These are phyloP conservation scores for Cystobasidiopsis lactophilus DNA, from an alignment of 768 basidiomycete genomes.

Conservation along the genomic window DNA sequence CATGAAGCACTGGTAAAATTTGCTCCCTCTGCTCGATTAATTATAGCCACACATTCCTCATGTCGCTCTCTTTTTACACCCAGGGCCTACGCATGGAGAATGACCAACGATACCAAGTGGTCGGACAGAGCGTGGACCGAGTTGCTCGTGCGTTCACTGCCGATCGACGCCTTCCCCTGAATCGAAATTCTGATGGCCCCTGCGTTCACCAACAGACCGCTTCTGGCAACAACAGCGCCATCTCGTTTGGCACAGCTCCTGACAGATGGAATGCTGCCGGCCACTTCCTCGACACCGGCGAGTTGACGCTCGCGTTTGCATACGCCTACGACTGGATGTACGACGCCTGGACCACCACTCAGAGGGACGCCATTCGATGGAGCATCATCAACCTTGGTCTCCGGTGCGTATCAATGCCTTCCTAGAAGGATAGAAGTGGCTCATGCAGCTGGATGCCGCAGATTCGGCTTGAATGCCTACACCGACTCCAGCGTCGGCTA, in stretches of 20 bases:
- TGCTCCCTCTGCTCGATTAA: no score
- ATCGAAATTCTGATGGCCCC: background rate
- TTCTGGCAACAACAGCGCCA: slow-evolving; percentile 40
- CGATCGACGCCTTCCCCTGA: background rate
- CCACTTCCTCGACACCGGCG: slow-evolving; percentile 46
- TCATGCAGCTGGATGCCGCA: background rate
- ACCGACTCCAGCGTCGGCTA: slow-evolving; percentile 4
- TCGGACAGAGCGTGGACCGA: slow-evolving; percentile 66
- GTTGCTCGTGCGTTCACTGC: slow-evolving; percentile 39
- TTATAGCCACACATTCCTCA: background rate
- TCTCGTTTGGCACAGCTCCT: slow-evolving; percentile 40
- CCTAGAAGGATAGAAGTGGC: slow-evolving; percentile 21
- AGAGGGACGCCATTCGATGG: slow-evolving; percentile 43
- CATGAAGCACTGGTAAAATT: slow-evolving; percentile 41
- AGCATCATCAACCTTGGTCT: slow-evolving; percentile 64
- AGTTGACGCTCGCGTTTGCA: slow-evolving; percentile 44
- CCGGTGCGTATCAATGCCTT: slow-evolving; percentile 24
- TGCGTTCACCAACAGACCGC: slow-evolving; percentile 36
- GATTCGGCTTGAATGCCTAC: slow-evolving; percentile 12
- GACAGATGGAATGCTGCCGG: slow-evolving; percentile 51
- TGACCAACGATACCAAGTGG: slow-evolving; percentile 84
- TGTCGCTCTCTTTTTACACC: slow-evolving; percentile 30
- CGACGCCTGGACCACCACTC: slow-evolving; percentile 51
- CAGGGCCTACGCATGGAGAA: slow-evolving; percentile 54
- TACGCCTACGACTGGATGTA: slow-evolving; percentile 86